Conservation (phyloP, 345 rosid species). For the Zanthoxylum bungeanum region DNA sequence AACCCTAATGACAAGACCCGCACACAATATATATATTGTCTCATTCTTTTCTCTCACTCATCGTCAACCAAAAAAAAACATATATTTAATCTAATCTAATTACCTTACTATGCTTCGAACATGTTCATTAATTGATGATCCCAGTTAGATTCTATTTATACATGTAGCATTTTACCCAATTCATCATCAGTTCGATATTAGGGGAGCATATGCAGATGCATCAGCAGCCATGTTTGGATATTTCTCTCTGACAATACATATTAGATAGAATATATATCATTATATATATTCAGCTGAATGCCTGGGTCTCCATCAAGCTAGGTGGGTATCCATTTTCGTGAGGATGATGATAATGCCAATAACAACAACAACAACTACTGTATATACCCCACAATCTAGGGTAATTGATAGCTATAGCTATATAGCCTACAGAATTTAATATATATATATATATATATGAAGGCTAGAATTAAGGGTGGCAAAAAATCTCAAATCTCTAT, state of each 20-base stretch:
- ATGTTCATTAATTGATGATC: neutral
- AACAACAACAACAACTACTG: too few species aligned
- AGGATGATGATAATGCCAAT: constrained; percentile 40
- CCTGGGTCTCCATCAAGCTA: too few species aligned
- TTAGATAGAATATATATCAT: too few species aligned
- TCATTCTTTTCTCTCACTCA: neutral
- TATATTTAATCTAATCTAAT: neutral
- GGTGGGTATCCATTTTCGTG: constrained; percentile 39
- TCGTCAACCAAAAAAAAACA: neutral
- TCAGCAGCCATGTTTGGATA: neutral
- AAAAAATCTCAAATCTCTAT: too few species aligned
- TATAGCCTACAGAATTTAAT: neutral
- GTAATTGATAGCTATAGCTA: neutral
- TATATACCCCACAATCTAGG: constrained; percentile 29
- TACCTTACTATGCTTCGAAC: neutral
- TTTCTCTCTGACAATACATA: neutral
- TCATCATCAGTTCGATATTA: neutral
- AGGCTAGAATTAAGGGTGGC: too few species aligned
- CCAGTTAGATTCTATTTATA: neutral
- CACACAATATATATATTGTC: constrained; percentile 27
- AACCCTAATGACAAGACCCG: constrained; percentile 5
- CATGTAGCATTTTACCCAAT: neutral
- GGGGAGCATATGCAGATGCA: neutral
- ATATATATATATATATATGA: too few species aligned
- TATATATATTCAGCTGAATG: too few species aligned